Conservation (phyloP, 495 filamentous ascomycete genomes). For the Rusavskia elegans region DNA sequence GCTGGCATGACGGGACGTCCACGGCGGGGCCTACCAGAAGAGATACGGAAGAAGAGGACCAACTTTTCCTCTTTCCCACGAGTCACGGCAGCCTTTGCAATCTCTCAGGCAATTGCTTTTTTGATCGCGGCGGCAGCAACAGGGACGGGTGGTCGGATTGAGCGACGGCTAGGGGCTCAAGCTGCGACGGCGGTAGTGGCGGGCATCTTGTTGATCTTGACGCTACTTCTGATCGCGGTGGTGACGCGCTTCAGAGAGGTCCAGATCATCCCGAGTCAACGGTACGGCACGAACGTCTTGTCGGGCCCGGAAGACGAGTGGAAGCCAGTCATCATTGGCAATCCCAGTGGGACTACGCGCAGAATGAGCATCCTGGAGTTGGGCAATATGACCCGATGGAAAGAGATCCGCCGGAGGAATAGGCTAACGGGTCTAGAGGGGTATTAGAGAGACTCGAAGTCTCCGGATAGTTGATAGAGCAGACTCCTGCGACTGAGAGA, state of each 20-base stretch:
- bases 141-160: constrained; percentile 41
- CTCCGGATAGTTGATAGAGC: too few species aligned
- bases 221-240: constrained; percentile 40
- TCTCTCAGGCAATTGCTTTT: constrained; percentile 50
- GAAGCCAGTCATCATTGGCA: constrained; percentile 51
- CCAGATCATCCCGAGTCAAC: constrained; percentile 40
- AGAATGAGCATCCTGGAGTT: constrained; percentile 53
- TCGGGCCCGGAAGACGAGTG: constrained; percentile 39
- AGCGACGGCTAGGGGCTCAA: constrained; percentile 47
- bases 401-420: constrained; percentile 54
- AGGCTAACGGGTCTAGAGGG: constrained; percentile 21
- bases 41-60: constrained; percentile 35
- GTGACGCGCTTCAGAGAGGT: constrained; percentile 46
- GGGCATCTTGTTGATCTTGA: constrained; percentile 42
- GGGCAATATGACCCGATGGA: constrained; percentile 47
- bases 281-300: constrained; percentile 19
- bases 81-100: constrained; percentile 53
- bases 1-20: constrained; percentile 41
- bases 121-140: constrained; percentile 47
- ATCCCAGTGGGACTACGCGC: constrained; percentile 46
- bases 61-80: constrained; percentile 56
- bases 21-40: constrained; percentile 28
- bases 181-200: constrained; percentile 47
- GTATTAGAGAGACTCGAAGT: neutral
- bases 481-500: too few species aligned